Conservation (phyloP, 164 flowering plant species). For the Umbilicus rupestris region DNA sequence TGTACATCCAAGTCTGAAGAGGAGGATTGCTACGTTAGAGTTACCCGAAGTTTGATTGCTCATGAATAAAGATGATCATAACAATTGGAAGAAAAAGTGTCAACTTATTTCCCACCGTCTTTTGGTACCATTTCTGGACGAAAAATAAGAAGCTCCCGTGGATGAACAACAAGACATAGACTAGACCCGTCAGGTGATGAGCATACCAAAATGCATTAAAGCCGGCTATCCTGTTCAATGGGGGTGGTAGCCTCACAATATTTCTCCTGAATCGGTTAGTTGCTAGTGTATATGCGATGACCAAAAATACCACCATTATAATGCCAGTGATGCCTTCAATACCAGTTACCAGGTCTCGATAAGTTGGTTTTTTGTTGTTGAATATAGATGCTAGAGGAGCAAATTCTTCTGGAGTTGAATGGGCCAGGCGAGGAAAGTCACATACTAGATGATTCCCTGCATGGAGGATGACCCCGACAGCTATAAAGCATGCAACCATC, state of each 20-base stretch:
- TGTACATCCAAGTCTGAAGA: constrained; percentile 93
- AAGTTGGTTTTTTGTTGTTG: constrained; percentile 47
- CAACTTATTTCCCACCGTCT: constrained; percentile 48
- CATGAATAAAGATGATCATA: neutral
- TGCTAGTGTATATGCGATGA: constrained; percentile 63
- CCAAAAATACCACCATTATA: constrained; percentile 62
- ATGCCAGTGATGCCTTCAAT: constrained; percentile 68
- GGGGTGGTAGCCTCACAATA: constrained; percentile 56
- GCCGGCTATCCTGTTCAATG: constrained; percentile 74
- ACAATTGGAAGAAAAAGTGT: neutral
- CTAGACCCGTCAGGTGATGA: constrained; percentile 68
- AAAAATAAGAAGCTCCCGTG: constrained; percentile 75
- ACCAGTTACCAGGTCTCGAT: constrained; percentile 35
- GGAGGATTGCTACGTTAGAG: neutral
- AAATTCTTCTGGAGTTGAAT: constrained; percentile 46
- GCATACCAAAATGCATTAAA: constrained; percentile 98
- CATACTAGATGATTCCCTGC: constrained; percentile 72
- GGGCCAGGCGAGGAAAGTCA: constrained; percentile 66
- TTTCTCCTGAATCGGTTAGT: constrained; percentile 50
- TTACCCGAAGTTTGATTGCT: neutral
- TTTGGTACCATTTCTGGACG: constrained; percentile 69
- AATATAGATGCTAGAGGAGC: constrained; percentile 48
- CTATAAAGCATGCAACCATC: constrained; percentile 67
- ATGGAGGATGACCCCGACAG: constrained; percentile 47
- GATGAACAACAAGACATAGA: constrained; percentile 62